Conservation (phyloP, 148 eudicot genomes). For the Arctostaphylos glauca region DNA sequence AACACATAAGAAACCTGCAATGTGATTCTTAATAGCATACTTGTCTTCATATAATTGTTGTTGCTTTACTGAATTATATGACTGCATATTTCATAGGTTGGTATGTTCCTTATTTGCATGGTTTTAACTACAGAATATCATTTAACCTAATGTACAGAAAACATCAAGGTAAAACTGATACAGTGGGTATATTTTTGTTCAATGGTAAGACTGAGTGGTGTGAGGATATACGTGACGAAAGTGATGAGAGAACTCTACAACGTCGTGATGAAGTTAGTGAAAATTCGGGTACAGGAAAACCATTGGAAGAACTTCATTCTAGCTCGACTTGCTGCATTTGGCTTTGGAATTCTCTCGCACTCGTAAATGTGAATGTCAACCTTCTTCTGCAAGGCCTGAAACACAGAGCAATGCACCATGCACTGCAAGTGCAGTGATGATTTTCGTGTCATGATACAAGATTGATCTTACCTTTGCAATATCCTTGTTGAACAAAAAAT, state of each 20-base stretch:
- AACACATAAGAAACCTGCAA: conserved; percentile 7
- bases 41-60: background rate
- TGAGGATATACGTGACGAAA: background rate
- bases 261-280: background rate
- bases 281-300: background rate
- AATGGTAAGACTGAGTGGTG: too few species aligned
- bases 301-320: conserved; percentile 11
- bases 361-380: conserved; percentile 70
- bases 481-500: conserved; percentile 74
- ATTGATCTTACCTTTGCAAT: conserved; percentile 75
- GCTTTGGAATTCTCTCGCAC: conserved; percentile 76
- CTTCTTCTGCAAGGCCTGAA: conserved; percentile 69
- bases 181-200: too few species aligned
- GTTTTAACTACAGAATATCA: background rate
- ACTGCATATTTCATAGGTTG: background rate
- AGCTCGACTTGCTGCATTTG: conserved; percentile 41
- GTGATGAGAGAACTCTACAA: background rate
- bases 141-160: background rate
- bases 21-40: conserved; percentile 18
- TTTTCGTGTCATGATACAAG: too few species aligned
- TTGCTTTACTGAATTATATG: background rate
- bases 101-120: background rate
- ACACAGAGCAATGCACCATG: conserved; percentile 14
- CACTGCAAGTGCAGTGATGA: background rate
- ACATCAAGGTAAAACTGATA: background rate